Base-by-base conservation (phyloP, 169 alveolate genomes). In the Cryptosporidium meleagridis region DNA sequence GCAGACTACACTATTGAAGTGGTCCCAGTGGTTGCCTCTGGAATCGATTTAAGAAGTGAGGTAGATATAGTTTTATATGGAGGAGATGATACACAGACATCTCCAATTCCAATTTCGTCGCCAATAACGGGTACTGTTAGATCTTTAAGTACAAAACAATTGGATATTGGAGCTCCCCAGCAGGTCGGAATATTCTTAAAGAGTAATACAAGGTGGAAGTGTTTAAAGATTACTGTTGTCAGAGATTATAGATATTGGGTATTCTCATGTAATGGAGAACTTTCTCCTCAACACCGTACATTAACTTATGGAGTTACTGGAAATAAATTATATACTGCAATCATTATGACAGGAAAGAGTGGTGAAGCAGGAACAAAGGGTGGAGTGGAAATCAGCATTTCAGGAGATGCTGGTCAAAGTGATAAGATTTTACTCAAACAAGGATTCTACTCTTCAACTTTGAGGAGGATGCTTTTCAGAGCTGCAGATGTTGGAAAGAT, bases 181-280 rank as follows among this genome's bases (percentile, higher is more conserved):
- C 92, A 92, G 52, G 91, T 96, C 37, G 96, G 95, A 72, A 52
- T 94, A 52, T 92, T 94, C 86, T 75, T 94, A 70, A 91, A 62
- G 80, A 91, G 95, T 70, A 89, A 95, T 69, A 94, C 93, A n/a
- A 55, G 86, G 18, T 96, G 98, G 98, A 86, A 94, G 31, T 96
- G 98, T 80, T 95, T 95, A 80, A 95, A 93, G 62, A 94, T 96
- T 16, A 94, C 95, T 10, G 92, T 96, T 23, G 94, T 93, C 92
- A 96, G 95, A 41, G 97, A 95, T 70, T 95, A 93, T 84, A 94
- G 95, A 61, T 96, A 93, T 86, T 96, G 98, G 98, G 87, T 92
- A 4, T 96, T 96, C 70, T 96, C 95, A 86, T 96, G 98, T 39
- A 87, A 91, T 6, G 96, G 93, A 12, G 93, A 75, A 29, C 89